Evolutionary conservation across 495 filamentous ascomycete species (phyloP), one percentile per base, ranked within the genome.

Genomic region (Penicillium paxilli): DNA sequence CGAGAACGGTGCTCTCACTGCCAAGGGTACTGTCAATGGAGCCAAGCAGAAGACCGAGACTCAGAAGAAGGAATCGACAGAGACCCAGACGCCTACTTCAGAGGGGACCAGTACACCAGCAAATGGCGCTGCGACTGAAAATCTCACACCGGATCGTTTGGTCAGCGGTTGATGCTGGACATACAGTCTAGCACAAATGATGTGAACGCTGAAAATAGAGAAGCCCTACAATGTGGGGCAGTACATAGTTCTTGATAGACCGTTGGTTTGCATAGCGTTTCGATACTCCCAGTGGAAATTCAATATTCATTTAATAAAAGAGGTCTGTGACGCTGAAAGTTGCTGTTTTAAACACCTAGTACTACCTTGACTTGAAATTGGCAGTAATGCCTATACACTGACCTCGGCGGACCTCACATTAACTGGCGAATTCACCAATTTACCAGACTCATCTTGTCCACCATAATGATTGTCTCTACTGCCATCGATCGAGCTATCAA

Each of bases 1-100:
- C 51, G 84, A 84, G 59, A 90, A 87, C 60, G 94, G 94, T 3
- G 85, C 86, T 33, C 76, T 97, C 63, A 82, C 75, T 47, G 66
- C 83, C 33, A 88, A 84, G 60, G 86, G 84, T 65, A 82, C 82
- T 52, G 73, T 73, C 54, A 75, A 75, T 46, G 47, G 44, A 20
- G 7, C 49, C 11, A 68, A 63, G 8, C 49, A 28, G 22, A 54
- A 49, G 20, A 19, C 8, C 4, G 40, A 52, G 38, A 24, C 6
- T n/a, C 17, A 63, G 44, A 49, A 57, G 26, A 60, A 59, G n/a
- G 45, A 55, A 14, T 10, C 52, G 0, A 17, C 45, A 21, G 57
- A 62, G 16, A 52, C 44, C 9, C 38, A 61, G 10, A 56, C 55
- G 6, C 32, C 64, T 17, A 42, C 23, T 38, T 42, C 54, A 21